These are phyloP conservation scores for Beauveria sp. DNA, from an alignment of 2,329 filamentous ascomycete species.

Conservation along the genomic window DNA sequence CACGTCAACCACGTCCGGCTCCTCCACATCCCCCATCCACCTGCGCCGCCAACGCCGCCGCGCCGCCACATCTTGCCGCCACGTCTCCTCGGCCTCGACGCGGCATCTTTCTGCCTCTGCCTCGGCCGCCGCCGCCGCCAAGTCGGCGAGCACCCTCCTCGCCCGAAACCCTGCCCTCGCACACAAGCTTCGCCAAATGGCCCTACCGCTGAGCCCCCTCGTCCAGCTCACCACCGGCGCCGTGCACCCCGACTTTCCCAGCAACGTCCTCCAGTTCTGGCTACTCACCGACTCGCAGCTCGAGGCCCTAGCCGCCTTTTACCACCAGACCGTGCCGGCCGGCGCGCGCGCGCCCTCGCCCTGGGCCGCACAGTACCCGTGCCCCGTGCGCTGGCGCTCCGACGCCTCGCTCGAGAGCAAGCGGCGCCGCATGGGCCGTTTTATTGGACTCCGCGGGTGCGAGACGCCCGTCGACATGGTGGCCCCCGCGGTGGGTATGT, in stretches of 20 bases:
- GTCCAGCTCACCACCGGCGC: slow-evolving; percentile 54
- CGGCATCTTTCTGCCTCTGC: slow-evolving; percentile 19
- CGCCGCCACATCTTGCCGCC: neutral
- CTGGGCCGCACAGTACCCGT: slow-evolving; percentile 57
- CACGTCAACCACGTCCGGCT: slow-evolving; percentile 25
- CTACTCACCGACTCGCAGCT: slow-evolving; percentile 64
- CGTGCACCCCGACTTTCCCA: slow-evolving; percentile 59
- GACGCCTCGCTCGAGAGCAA: slow-evolving; percentile 56
- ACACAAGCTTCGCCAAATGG: slow-evolving; percentile 58
- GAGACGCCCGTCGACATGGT: slow-evolving; percentile 25
- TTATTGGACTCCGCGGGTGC: slow-evolving; percentile 61
- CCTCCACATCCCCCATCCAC: slow-evolving; percentile 19
- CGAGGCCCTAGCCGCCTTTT: slow-evolving; percentile 62
- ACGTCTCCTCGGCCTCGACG: neutral
- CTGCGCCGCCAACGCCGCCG: slow-evolving; percentile 12
- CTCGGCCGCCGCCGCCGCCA: slow-evolving; percentile 1
- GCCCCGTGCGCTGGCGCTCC: slow-evolving; percentile 55
- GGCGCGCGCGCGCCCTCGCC: slow-evolving; percentile 19
- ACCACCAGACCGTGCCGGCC: slow-evolving; percentile 57
- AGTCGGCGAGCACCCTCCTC: slow-evolving; percentile 26
- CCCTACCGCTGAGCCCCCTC: slow-evolving; percentile 57
- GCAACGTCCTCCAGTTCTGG: slow-evolving; percentile 62
- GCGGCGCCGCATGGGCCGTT: slow-evolving; percentile 62
- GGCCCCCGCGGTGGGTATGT: neutral
- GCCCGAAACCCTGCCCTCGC: slow-evolving; percentile 44